Base-by-base conservation (phyloP, 1,139 yeast genomes). In the Eremothecium sinecaudum region DNA sequence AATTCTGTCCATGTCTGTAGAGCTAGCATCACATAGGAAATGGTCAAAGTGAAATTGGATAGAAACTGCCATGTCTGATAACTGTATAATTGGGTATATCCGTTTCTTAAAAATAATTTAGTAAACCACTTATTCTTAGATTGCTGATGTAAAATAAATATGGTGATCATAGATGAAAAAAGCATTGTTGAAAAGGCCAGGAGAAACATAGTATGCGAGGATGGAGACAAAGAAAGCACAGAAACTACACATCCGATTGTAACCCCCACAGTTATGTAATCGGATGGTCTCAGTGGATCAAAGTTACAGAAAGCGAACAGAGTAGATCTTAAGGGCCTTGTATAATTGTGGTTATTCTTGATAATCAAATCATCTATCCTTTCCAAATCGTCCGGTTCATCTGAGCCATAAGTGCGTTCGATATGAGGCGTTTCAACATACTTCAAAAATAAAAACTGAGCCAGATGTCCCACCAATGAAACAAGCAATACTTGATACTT, bases 381-480 rank as follows among this genome's bases (percentile, higher is more conserved):
- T 17, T 46, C 33, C 19, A 40, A 45, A 24, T 37, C 40, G 10
- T 43, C 47, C 4, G 33, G 21, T 6, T 43, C 24, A 10, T 51
- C 56, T 42, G 61, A 38, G 31, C 69, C 59, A 56, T 83, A 83
- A 20, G 81, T 82, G 59, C 80, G 80, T 42, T 81, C 87, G 48
- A 83, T 83, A 57, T 83, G 94, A 18, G 94, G 94, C 47, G 79
- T 81, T 59, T 83, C 94, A 35, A 83, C 87, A 43, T 67, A 67
- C 44, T 78, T 79, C 56, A 83, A 64, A 50, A 83, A 83, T 26
- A 77, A 67, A 70, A 83, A 82, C 56, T 83, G 94, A 41, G 76
- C 66, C 40, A 79, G 71, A 58, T 83, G 94, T 4, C 93, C 94
- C 41, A 75, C 61, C 14, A 82, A 62, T 1, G 94, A 82, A 23